Evolutionary conservation across 1,139 yeast species (phyloP), one percentile per base, ranked within the genome.

Genomic region (Taphrina betulina): DNA sequence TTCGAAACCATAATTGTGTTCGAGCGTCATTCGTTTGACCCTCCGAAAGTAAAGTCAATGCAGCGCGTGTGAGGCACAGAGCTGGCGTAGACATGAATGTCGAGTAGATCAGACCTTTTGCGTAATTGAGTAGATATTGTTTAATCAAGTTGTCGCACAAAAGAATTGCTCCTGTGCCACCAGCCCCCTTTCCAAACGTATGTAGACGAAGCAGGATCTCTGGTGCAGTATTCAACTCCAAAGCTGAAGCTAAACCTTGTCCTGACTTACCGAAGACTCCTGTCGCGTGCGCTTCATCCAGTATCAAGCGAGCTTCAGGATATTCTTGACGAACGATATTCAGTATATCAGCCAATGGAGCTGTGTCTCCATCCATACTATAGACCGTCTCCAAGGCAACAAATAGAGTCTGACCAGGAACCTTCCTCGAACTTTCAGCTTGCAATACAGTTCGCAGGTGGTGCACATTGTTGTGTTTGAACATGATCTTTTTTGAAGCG

Each of bases 251-350:
- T 1, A 66, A 57, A 2, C 68, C 68, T 10, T 43, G 54, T 2
- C 68, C 68, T 1, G 51, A 31, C 1, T 58, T 36, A 3, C 68
- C 68, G 22, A 61, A 48, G 7, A 64, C 64, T 1, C 68, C 68
- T 0, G 68, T 64, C 1, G 68, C 66, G 46, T 66, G 68, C 1
- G 68, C 68, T 55, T 66, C 68, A 40, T 66, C 68, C 2, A 66
- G 64, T 8, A 66, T 61, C 10, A 66, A 16, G 38, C 63, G 60
- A 5, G 62, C 61, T 3, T 33, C 14, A 2, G 61, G 61, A 19
- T 60, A 48, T 8, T 53, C 42, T 3, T 41, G 28, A 7, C 60
- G 53, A n/a, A 61, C 20, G n/a, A 51, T 22, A 7, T 43, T 38
- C 12, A 60, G 53, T 16, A 65, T 53, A 28, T 61, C 64, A 14